Evolutionary conservation across 176 grass and related monocot species (phyloP).

Genomic region (maize (Zea mays)): Zm-B73-REFERENCE-NAM-5.0 NC_050096.1:250838501-250839000

Average conservation of each 20-base stretch:
- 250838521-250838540: neutral
- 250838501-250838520: neutral
- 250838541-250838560: neutral
- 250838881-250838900: neutral
- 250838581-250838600: neutral
- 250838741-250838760: neutral
- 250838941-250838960: neutral
- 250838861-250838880: neutral
- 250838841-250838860: neutral
- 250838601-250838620: neutral
- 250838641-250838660: neutral
- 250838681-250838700: constrained; percentile 30
- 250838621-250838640: constrained; percentile 13
- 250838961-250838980: neutral
- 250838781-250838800: neutral
- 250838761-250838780: neutral
- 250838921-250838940: neutral
- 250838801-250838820: neutral
- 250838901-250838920: neutral
- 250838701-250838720: constrained; percentile 12
- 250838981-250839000: neutral
- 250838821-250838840: neutral
- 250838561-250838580: neutral
- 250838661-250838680: neutral
- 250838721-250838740: neutral